Evolutionary conservation across 805 yeast species (phyloP).

Genomic region (Candida awuae): DNA sequence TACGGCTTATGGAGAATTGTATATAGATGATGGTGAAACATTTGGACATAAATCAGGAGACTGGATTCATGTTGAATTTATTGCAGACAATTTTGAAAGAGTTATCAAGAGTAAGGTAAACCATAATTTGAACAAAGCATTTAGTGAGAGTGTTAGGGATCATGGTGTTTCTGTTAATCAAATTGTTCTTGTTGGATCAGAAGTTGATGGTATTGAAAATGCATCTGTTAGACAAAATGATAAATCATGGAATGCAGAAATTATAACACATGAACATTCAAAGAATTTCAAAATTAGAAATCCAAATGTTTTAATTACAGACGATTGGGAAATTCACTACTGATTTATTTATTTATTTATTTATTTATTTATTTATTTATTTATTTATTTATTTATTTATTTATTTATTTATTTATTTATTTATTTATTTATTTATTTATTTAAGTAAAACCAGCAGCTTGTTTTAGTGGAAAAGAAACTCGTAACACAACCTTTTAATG

Average conservation of each 20-base stretch:
- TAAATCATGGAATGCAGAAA: conserved; percentile 30
- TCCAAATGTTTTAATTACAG: conserved; percentile 40
- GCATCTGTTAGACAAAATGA: conserved; percentile 34
- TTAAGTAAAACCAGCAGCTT: too few species aligned
- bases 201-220: not conserved
- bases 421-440: too few species aligned
- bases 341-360: too few species aligned
- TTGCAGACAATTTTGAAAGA: conserved; percentile 29
- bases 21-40: conserved; percentile 81
- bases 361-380: too few species aligned
- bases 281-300: conserved; percentile 33
- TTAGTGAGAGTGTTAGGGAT: conserved; percentile 21
- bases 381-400: too few species aligned
- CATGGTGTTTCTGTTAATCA: conserved; percentile 42
- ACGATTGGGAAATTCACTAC: conserved; percentile 36
- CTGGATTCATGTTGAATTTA: conserved; percentile 37
- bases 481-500: conserved; percentile 15
- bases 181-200: conserved; percentile 41
- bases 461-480: not conserved
- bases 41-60: conserved; percentile 48
- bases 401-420: too few species aligned
- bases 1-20: conserved; percentile 43
- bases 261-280: conserved; percentile 15
- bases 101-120: conserved; percentile 24
- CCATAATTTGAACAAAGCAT: conserved; percentile 17